Evolutionary conservation across 2,329 filamentous ascomycete genomes (phyloP).

Genomic region (Stachybotrys echinatus): DNA sequence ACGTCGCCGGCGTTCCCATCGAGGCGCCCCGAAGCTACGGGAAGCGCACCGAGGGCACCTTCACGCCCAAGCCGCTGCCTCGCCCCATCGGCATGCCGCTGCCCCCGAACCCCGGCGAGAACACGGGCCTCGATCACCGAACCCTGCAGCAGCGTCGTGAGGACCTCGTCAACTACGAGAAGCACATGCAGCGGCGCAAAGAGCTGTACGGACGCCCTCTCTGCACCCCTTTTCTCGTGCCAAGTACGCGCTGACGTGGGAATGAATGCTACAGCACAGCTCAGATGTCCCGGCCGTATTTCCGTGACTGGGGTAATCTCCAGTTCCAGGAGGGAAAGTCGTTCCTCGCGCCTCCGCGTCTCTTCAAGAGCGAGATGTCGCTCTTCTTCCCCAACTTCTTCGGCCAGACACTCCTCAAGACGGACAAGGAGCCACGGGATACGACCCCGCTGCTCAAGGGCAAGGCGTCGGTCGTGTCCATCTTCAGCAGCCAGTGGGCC

Average conservation of each 20-base stretch:
- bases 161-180: constrained; percentile 81
- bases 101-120: constrained; percentile 73
- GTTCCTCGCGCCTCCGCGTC: constrained; percentile 77
- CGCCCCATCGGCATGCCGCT: constrained; percentile 78
- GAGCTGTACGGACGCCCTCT: constrained; percentile 53
- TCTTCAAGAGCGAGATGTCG: constrained; percentile 76
- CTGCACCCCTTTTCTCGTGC: not conserved
- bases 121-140: constrained; percentile 69
- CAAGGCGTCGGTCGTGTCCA: constrained; percentile 69
- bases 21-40: constrained; percentile 57
- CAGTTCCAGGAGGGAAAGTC: constrained; percentile 82
- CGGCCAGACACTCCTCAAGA: constrained; percentile 68
- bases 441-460: constrained; percentile 72
- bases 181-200: constrained; percentile 71
- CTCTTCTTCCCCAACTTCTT: constrained; percentile 92
- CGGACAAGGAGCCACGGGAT: constrained; percentile 46
- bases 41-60: constrained; percentile 43
- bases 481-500: constrained; percentile 84
- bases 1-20: constrained; percentile 41
- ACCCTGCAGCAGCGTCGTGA: constrained; percentile 63
- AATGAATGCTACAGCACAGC: constrained; percentile 47
- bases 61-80: constrained; percentile 53
- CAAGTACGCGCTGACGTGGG: not conserved
- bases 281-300: constrained; percentile 82
- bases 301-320: constrained; percentile 90